Percentiles rank a stretch among this genome's conserved stretches.
Conservation (phyloP, 1,284 basidiomycete genomes). For the Xerocomus amazonicus region DNA sequence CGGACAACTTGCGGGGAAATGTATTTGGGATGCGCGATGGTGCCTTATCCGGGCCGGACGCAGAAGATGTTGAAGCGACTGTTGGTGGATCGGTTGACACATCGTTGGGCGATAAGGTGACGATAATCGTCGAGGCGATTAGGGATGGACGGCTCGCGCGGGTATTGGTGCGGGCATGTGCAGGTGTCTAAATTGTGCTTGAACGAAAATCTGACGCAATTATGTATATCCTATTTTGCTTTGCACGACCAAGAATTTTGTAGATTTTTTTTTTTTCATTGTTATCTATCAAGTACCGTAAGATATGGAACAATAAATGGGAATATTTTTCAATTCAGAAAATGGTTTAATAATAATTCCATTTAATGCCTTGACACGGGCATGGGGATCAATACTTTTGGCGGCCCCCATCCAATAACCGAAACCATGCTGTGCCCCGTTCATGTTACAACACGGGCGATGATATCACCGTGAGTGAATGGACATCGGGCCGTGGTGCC, state of each 20-base stretch:
- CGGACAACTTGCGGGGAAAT: slow-evolving; percentile 49
- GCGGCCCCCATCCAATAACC: too few relatives aligned
- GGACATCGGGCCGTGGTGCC: too few relatives aligned
- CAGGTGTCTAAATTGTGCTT: slow-evolving; percentile 11
- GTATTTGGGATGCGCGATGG: slow-evolving; percentile 30
- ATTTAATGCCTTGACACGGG: too few relatives aligned
- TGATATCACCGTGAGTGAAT: too few relatives aligned
- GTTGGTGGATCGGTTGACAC: slow-evolving; percentile 36
- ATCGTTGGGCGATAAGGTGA: slow-evolving; percentile 63
- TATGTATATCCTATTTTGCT: neutral
- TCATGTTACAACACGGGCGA: too few relatives aligned
- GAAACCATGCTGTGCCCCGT: too few relatives aligned
- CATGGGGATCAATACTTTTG: too few relatives aligned
- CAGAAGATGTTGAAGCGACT: slow-evolving; percentile 11
- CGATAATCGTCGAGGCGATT: slow-evolving; percentile 69
- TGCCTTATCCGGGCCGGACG: neutral
- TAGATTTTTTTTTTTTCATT: neutral
- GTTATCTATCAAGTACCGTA: neutral
- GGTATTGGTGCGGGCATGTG: slow-evolving; percentile 53
- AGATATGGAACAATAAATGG: too few relatives aligned
- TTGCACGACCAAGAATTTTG: neutral
- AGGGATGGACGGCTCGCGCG: slow-evolving; percentile 69
- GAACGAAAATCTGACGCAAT: neutral
- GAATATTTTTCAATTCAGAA: too few relatives aligned
- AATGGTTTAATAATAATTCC: too few relatives aligned